Evolutionary conservation across 23 red algal species (phyloP), one percentile per base, ranked within the genome.

Genomic region (Cyanidioschyzon merolae): DNA sequence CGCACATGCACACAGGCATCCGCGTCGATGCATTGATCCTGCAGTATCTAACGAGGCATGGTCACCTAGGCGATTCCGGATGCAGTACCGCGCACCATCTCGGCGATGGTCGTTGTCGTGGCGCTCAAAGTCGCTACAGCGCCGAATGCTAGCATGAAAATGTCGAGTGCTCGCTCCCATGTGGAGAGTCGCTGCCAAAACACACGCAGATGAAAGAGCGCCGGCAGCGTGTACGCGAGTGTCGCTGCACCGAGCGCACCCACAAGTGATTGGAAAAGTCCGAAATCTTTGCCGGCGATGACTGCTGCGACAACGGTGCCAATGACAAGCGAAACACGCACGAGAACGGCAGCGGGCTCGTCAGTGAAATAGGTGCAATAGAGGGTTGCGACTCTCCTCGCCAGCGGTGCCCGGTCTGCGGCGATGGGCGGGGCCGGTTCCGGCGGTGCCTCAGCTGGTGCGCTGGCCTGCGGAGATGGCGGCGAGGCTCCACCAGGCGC

Each of bases 191-290:
- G 40, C 1, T 1, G 17, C 45, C 78, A 38, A n/a, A 50, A 81
- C 7, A 81, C 58, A 41, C 68, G 59, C 1, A 57, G 38, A 57
- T 95, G 77, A 3, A 95, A 71, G 24, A 88, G 58, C 25, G 90
- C 41, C 58, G 90, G 90, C 21, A 87, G 77, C 40, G 82, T 88
- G 75, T 95, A 95, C 26, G 90, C 90, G 26, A 95, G 83, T 25
- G 83, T 75, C 32, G 80, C 77, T 41, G 79, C 90, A 37, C 85
- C 85, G 21, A 90, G 41, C 26, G 82, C 80, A 1, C 92, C 92
- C 0, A 96, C 88, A 26, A 96, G 75, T n/a, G 84, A 85, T 79
- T 90, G 87, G 39, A 96, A 90, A 7, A 96, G 67, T 57, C 92
- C 92, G 68, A 96, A 96, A 57, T 80, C 82, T 35, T 39, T 58